Percentiles rank a stretch among this genome's conserved stretches.
These are phyloP conservation scores for Dactylellina drechsleri DNA, from an alignment of 2,329 filamentous ascomycete species.

Conservation along the genomic window DNA sequence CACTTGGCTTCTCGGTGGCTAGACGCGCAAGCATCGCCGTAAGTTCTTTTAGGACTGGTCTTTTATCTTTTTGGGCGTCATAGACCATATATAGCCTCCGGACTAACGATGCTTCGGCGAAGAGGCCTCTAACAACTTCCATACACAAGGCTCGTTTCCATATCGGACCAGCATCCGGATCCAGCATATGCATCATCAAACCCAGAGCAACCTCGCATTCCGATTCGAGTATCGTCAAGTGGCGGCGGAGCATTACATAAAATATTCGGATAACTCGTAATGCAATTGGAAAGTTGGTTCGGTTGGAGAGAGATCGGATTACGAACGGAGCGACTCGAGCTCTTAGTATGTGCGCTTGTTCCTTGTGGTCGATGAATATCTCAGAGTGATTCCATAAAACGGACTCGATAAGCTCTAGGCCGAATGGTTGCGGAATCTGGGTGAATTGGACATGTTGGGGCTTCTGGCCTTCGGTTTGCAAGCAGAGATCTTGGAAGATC, in stretches of 20 bases:
- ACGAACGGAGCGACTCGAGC: constrained; percentile 83
- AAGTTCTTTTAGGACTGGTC: constrained; percentile 80
- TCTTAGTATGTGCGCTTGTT: constrained; percentile 82
- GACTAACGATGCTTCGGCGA: constrained; percentile 80
- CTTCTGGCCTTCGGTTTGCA: constrained; percentile 84
- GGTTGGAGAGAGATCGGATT: constrained; percentile 79
- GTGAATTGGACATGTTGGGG: constrained; percentile 84
- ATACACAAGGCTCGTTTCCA: constrained; percentile 94
- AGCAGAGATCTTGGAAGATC: constrained; percentile 89
- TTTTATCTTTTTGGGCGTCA: constrained; percentile 77
- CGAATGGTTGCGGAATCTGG: constrained; percentile 81
- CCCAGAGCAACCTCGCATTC: constrained; percentile 87
- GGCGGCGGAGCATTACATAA: constrained; percentile 80
- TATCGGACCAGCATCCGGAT: constrained; percentile 77
- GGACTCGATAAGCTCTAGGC: constrained; percentile 90
- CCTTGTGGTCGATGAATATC: constrained; percentile 79
- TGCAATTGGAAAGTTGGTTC: constrained; percentile 80
- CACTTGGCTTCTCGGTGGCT: constrained; percentile 85
- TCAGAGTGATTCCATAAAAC: constrained; percentile 85
- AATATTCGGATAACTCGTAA: constrained; percentile 84
- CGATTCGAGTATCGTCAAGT: constrained; percentile 76
- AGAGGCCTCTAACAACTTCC: constrained; percentile 87
- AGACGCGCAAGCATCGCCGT: constrained; percentile 90
- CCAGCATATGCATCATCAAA: constrained; percentile 83
- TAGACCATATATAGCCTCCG: constrained; percentile 83